Evolutionary conservation across 176 grass and related monocot species (phyloP).

Genomic region (Cocos nucifera): DNA sequence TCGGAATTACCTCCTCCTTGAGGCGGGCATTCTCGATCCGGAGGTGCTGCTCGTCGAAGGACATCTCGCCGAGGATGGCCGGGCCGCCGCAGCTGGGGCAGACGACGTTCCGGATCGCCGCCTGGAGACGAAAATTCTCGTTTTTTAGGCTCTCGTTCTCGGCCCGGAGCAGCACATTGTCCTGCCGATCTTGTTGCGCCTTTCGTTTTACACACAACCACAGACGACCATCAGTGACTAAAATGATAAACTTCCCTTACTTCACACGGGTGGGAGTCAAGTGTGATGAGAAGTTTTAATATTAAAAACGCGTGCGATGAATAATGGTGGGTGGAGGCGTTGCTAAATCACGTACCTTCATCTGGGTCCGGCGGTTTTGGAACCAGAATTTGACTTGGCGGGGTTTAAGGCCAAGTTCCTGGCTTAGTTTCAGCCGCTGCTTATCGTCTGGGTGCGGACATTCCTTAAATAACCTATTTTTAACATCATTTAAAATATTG

Average conservation of each 20-base stretch:
- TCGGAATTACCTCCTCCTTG: conserved; percentile 68
- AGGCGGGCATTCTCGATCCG: conserved; percentile 87
- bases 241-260: no score
- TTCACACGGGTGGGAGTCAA: no score
- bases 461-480: conserved; percentile 91
- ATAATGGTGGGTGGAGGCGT: conserved; percentile 2
- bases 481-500: no score
- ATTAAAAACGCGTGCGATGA: no score
- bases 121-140: conserved; percentile 87
- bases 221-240: no score
- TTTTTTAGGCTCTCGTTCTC: conserved; percentile 91
- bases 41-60: conserved; percentile 83
- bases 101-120: conserved; percentile 75
- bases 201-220: conserved; percentile 1
- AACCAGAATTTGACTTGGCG: conserved; percentile 99
- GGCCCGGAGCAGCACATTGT: conserved; percentile 68
- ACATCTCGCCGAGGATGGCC: conserved; percentile 84
- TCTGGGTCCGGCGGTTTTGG: conserved; percentile 95
- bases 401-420: conserved; percentile 82
- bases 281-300: no score
- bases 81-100: conserved; percentile 89
- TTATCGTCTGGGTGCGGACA: conserved; percentile 98
- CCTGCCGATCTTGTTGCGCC: conserved; percentile 88
- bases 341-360: conserved; percentile 37
- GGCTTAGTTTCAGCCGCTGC: conserved; percentile 90